Percentiles rank a stretch among this genome's conserved stretches.
These are phyloP conservation scores for Thalassiosira mediterranea DNA, from an alignment of 352 stramenopile genomes.

Conservation along the genomic window DNA sequence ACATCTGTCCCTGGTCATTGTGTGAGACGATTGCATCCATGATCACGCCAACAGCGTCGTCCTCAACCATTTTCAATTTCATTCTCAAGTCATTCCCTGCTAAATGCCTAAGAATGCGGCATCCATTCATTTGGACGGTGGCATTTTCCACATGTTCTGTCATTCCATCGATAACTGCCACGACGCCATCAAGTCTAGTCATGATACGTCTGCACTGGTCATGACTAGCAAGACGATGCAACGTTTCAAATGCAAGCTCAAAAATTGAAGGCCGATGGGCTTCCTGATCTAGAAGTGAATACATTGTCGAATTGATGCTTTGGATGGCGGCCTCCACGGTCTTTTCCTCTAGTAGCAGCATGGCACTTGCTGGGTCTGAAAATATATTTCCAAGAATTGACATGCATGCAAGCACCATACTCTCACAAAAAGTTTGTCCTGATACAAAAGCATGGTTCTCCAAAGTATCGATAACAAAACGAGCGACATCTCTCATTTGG, in stretches of 20 bases:
- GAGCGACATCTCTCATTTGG: conserved; percentile 4
- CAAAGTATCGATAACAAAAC: conserved; percentile 8
- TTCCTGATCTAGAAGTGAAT: conserved; percentile 20
- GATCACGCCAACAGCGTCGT: conserved; percentile 62
- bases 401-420: conserved; percentile 11
- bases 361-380: neutral
- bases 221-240: conserved; percentile 1
- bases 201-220: conserved; percentile 24
- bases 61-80: conserved; percentile 58
- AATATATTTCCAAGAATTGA: conserved; percentile 20
- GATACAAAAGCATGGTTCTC: neutral
- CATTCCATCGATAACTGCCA: conserved; percentile 67
- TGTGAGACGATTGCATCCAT: conserved; percentile 48
- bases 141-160: conserved; percentile 35
- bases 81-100: conserved; percentile 45
- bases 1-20: conserved; percentile 28
- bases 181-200: conserved; percentile 58
- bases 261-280: conserved; percentile 17
- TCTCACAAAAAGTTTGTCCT: conserved; percentile 8
- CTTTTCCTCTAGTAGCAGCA: neutral
- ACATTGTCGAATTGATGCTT: conserved; percentile 13
- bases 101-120: conserved; percentile 56
- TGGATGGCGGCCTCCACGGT: conserved; percentile 12
- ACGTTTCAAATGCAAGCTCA: conserved; percentile 1
- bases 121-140: conserved; percentile 55